phyloP scores from a whole-genome alignment of 2,329 filamentous ascomycete genomes.

The Dothiorella sarmentorum region DNA sequence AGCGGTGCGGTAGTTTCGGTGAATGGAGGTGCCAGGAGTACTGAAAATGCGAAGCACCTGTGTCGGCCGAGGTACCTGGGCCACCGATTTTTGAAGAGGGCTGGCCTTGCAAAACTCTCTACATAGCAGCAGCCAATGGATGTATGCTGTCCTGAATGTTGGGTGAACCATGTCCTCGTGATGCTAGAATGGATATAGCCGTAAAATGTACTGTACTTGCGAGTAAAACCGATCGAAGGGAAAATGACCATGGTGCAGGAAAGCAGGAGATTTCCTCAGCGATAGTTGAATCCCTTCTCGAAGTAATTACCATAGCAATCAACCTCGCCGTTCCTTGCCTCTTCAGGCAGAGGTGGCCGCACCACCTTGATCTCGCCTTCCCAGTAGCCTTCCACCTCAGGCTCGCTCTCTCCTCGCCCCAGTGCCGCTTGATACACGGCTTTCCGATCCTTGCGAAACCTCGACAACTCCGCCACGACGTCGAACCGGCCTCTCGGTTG shows the following conservation, averaged over 20 bases:
- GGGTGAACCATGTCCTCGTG: too few relatives aligned
- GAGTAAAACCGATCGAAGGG: too few relatives aligned
- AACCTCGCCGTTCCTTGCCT: constrained; percentile 42
- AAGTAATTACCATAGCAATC: constrained; percentile 54
- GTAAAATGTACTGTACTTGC: too few relatives aligned
- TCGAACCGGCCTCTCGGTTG: constrained; percentile 38
- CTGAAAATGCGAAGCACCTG: too few relatives aligned
- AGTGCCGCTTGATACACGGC: constrained; percentile 44
- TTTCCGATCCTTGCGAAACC: constrained; percentile 53
- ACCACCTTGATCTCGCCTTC: constrained; percentile 57
- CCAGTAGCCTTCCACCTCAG: constrained; percentile 56
- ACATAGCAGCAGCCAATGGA: neutral
- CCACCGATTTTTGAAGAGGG: too few relatives aligned
- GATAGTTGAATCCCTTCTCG: constrained; percentile 51
- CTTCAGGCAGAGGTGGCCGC: constrained; percentile 34
- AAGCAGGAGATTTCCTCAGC: constrained; percentile 39
- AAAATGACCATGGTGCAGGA: neutral
- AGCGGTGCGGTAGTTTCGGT: neutral
- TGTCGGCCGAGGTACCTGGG: too few relatives aligned
- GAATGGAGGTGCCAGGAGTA: too few relatives aligned
- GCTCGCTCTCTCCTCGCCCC: constrained; percentile 28
- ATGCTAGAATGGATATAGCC: too few relatives aligned
- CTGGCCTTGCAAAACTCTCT: too few relatives aligned
- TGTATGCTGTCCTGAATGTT: too few relatives aligned
- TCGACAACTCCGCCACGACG: constrained; percentile 52